Base-by-base conservation (phyloP, 805 yeast genomes). In the Starmerella stellata region DNA sequence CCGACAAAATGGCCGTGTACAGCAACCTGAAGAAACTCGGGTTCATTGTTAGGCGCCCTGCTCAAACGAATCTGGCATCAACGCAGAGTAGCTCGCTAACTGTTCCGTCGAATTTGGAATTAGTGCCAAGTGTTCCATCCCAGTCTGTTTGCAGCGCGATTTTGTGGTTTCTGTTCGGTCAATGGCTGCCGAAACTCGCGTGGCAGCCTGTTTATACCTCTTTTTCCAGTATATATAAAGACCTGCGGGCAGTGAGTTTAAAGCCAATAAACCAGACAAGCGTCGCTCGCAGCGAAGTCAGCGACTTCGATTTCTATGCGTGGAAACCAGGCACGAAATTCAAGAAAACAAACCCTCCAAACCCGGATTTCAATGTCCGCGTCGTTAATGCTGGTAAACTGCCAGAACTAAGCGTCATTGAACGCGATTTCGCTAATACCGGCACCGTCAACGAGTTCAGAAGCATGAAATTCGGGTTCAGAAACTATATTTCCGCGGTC, bases 301-400 rank as follows among this genome's bases (percentile, higher is more conserved):
- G 13, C 21, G 33, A 16, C 13, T 58, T 77, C 2, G 61, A 69
- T 0, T 83, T 64, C 49, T 65, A 77, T 49, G 78, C 80, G 2
- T 85, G 95, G 94, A 82, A 79, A 53, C 95, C 96, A 1, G 42
- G 51, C 4, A 48, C 78, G 0, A 57, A 62, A 2, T 85, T 78
- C 60, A 74, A 74, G 42, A 82, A 82, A 48, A 73, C 71, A 25
- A 49, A 52, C 18, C 92, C 93, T 1, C 56, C 56, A 0, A 45
- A 38, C n/a, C 93, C 95, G 1, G 85, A 85, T 54, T 85, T 70
- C 53, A 81, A 75, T 48, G 57, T 87, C 1, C 64, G 70, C 2
- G 70, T 81, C 0, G 64, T 72, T 14, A 68, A 72, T 32, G 59
- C 65, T 1, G 40, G 50, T 48, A 31, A 50, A 53, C 38, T 61